These are phyloP conservation scores for Pleurotus pulmonarius DNA, from an alignment of 768 basidiomycete species.

Conservation along the genomic window DNA sequence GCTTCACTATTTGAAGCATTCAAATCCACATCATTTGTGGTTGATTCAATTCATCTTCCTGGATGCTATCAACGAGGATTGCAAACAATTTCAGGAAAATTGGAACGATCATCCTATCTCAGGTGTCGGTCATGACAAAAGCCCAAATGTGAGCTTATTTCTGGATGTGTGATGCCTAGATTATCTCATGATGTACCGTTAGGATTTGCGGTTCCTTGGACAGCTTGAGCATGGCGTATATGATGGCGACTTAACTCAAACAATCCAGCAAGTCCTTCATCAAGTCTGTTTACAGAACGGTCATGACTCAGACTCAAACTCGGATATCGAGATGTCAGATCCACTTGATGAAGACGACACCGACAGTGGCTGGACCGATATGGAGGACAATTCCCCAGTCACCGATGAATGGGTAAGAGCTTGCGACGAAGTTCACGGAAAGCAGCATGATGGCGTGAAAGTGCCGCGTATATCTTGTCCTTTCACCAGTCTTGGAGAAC, in stretches of 20 bases:
- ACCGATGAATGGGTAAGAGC: neutral
- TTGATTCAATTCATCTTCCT: constrained; percentile 32
- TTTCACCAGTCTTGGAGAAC: neutral
- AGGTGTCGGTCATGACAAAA: constrained; percentile 12
- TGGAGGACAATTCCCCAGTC: too few species aligned
- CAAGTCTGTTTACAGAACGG: neutral
- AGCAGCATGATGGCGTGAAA: constrained; percentile 30
- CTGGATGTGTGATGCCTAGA: neutral
- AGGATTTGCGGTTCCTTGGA: constrained; percentile 9
- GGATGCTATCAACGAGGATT: constrained; percentile 21
- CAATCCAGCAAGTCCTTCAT: neutral
- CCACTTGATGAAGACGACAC: neutral
- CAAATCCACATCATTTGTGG: constrained; percentile 30
- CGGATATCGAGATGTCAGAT: neutral
- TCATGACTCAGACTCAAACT: too few species aligned
- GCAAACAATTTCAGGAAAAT: constrained; percentile 18
- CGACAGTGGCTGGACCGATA: neutral
- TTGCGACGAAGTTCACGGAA: neutral
- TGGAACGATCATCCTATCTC: constrained; percentile 29
- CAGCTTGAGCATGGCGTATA: constrained; percentile 6
- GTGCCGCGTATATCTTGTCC: constrained; percentile 17
- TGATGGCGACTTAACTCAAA: neutral
- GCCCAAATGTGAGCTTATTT: neutral
- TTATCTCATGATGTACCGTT: neutral
- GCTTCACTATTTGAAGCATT: constrained; percentile 23